These are phyloP conservation scores for Coffea canephora DNA, from an alignment of 257 asterid species.

Conservation along the genomic window DNA sequence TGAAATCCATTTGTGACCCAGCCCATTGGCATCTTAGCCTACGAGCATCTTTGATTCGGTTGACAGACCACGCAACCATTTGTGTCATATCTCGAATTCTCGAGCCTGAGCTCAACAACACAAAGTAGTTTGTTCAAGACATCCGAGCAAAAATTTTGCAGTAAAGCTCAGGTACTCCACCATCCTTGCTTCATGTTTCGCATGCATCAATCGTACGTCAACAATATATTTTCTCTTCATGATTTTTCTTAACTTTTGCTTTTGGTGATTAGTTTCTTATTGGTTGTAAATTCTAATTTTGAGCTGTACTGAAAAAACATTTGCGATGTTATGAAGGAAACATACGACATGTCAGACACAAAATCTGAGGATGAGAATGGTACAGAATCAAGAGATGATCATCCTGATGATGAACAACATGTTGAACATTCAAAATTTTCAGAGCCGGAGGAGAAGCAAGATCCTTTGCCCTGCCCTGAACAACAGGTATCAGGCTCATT, in stretches of 20 bases:
- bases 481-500: constrained; percentile 32
- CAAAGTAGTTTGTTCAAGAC: neutral
- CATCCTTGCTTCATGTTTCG: neutral
- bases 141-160: neutral
- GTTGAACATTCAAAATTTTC: constrained; percentile 23
- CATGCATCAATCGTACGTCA: neutral
- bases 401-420: constrained; percentile 7
- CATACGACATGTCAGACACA: constrained; percentile 33
- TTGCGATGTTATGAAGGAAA: neutral
- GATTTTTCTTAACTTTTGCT: neutral
- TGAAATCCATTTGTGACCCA: neutral
- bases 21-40: neutral
- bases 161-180: neutral
- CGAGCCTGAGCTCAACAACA: neutral
- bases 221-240: too few species aligned
- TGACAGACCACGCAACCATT: constrained; percentile 14
- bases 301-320: too few species aligned
- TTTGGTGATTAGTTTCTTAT: too few species aligned
- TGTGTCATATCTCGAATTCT: neutral
- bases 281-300: too few species aligned
- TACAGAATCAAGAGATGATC: constrained; percentile 36
- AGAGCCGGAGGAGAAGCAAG: constrained; percentile 18
- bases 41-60: neutral
- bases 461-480: constrained; percentile 26
- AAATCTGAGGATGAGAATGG: constrained; percentile 23